Percentiles rank a stretch among this genome's conserved stretches.
phyloP scores from a whole-genome alignment of 768 basidiomycete species.

The Collybia mongolica region DNA sequence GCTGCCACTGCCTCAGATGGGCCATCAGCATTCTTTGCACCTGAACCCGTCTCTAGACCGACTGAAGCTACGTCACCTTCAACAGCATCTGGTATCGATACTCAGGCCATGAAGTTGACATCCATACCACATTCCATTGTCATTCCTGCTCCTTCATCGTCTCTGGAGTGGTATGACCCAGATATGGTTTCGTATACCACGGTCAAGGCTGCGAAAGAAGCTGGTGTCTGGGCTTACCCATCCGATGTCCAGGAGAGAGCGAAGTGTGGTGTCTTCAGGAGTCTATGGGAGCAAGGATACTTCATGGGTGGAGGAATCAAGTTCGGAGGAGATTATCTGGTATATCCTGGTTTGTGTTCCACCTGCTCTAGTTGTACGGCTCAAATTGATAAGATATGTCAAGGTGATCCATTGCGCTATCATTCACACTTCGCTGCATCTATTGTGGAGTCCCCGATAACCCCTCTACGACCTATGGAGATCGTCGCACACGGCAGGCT shows the following conservation, averaged over 20 bases:
- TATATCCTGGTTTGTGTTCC: constrained; percentile 80
- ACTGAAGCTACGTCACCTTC: neutral
- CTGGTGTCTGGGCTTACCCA: constrained; percentile 80
- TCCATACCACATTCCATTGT: constrained; percentile 41
- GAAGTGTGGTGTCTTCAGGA: constrained; percentile 75
- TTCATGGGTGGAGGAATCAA: constrained; percentile 89
- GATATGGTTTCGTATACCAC: constrained; percentile 45
- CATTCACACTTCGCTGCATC: constrained; percentile 95
- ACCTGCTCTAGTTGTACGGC: neutral
- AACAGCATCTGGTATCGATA: constrained; percentile 1
- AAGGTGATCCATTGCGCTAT: constrained; percentile 92
- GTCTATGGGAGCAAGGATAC: constrained; percentile 80
- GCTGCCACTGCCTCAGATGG: constrained; percentile 4
- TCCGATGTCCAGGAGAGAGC: constrained; percentile 64
- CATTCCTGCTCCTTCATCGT: constrained; percentile 63
- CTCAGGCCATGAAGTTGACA: neutral
- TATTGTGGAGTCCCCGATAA: constrained; percentile 62
- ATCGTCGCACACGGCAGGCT: constrained; percentile 93
- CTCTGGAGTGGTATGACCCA: constrained; percentile 68
- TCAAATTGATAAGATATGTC: neutral
- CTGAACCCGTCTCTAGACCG: neutral
- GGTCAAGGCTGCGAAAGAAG: constrained; percentile 57
- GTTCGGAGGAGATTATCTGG: constrained; percentile 95
- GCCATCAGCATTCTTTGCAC: constrained; percentile 4
- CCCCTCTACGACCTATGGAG: constrained; percentile 81